Base-by-base conservation (phyloP, 257 asterid species). In the Petrea volubilis region DNA sequence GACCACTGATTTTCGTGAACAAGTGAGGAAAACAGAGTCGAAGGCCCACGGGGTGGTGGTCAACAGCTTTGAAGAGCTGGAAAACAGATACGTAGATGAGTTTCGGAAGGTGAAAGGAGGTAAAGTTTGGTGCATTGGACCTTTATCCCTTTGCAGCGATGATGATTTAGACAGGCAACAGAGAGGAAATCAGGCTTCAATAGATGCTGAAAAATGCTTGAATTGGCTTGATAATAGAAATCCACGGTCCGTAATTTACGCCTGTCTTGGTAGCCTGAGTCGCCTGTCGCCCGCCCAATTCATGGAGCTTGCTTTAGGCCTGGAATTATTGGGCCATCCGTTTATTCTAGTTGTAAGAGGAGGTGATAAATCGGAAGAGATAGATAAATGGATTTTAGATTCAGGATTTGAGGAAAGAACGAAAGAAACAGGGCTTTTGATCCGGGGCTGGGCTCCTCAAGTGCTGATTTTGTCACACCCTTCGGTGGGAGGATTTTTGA, bases 21-120 rank as follows among this genome's bases (percentile, higher is more conserved):
- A 75, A 47, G 82, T 87, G 67, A 67, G 69, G 52, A 66, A 64
- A 43, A 84, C 86, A 1, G 87, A 85, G 43, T 57, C 74, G 0
- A 40, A 62, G 17, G 72, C 87, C 1, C 72, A 85, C 34, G 94
- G 91, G 24, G 69, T 81, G 55, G 76, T 87, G 49, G 84, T 83
- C 23, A 87, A 87, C 27, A 81, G 83, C 2, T 86, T 83, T 44
- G 89, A 79, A 60, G 86, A 81, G 58, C 27, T 86, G 67, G 92
- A 86, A 38, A 24, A 60, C 0, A 70, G 68, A 3, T 83, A 83
- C 14, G 46, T 40, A 15, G 46, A 40, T 3, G 46, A 40, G 46
- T 40, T 40, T 83, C 12, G 51, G 70, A 23, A 74, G 51, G 67
- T 51, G 5, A 83, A 31, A 46, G 74, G 73, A 49, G 67, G 34